A percentile compares a stretch with the other conserved stretches of the same genome.
Evolutionary conservation across 2,329 filamentous ascomycete species (phyloP).

Genomic region (Aspergillus hortae): DNA sequence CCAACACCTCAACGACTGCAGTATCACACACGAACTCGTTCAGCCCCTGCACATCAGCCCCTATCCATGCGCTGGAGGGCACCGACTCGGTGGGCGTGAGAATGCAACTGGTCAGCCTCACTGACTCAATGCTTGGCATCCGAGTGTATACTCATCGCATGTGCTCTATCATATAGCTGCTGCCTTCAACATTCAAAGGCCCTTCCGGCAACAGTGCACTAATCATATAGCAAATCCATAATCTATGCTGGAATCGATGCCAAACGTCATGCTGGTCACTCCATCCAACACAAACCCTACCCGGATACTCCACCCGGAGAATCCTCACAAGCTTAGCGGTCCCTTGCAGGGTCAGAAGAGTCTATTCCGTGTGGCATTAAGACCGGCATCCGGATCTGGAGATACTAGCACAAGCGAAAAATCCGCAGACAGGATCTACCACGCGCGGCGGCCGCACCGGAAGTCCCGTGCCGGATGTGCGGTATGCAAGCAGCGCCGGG

Average conservation of each 20-base stretch:
- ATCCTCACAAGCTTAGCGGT: conserved; percentile 1
- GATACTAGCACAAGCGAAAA: conserved; percentile 1
- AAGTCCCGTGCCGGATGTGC: conserved; percentile 33
- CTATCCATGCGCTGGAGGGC: background rate
- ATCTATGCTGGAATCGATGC: background rate
- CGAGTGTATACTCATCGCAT: too few species aligned
- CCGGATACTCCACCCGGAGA: background rate
- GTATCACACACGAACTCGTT: background rate
- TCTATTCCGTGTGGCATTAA: conserved; percentile 23
- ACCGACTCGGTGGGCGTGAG: background rate
- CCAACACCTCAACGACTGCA: background rate
- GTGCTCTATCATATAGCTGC: background rate
- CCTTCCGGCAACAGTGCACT: too few species aligned
- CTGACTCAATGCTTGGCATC: background rate
- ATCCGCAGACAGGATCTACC: conserved; percentile 18
- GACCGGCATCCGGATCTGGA: conserved; percentile 6
- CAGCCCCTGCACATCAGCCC: background rate
- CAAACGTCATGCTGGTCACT: background rate
- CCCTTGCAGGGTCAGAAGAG: conserved; percentile 21
- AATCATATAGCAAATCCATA: too few species aligned
- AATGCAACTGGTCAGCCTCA: background rate
- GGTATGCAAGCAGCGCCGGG: conserved; percentile 32
- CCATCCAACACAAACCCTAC: background rate
- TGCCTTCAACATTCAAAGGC: background rate
- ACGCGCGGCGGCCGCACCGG: conserved; percentile 30